Percentiles rank a stretch among this genome's conserved stretches.
phyloP scores from a whole-genome alignment of 2,329 filamentous ascomycete genomes.

The Xylaria sp. region DNA sequence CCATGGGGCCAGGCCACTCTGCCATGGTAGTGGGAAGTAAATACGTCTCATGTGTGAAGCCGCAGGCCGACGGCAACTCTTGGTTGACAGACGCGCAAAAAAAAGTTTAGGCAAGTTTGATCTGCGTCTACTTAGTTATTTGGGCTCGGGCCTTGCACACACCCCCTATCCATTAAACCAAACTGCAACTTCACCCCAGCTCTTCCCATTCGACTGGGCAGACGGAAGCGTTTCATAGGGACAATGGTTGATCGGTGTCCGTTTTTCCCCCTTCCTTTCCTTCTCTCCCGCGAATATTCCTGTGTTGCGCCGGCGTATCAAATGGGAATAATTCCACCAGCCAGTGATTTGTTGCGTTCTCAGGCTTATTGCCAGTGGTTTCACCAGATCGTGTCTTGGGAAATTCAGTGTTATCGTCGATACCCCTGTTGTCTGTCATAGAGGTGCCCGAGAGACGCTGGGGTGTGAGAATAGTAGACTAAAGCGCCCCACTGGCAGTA shows the following conservation, averaged over 20 bases:
- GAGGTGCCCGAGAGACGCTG: neutral
- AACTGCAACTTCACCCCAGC: neutral
- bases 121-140: neutral
- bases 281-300: neutral
- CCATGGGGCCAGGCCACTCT: neutral
- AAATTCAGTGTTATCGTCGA: neutral
- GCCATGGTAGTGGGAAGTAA: neutral
- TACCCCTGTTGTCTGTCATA: neutral
- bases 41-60: slow-evolving; percentile 8
- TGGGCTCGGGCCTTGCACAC: neutral
- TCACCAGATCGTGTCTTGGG: slow-evolving; percentile 1
- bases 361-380: neutral
- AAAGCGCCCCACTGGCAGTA: neutral
- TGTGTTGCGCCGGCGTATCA: slow-evolving; percentile 5
- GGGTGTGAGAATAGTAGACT: slow-evolving; percentile 18
- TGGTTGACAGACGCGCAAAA: slow-evolving; percentile 1
- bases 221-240: slow-evolving; percentile 18
- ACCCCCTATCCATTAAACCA: neutral
- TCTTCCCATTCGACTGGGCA: neutral
- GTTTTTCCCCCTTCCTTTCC: neutral
- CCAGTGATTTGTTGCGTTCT: too few relatives aligned
- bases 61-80: slow-evolving; percentile 15
- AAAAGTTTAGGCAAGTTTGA: slow-evolving; percentile 18
- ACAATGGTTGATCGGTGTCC: slow-evolving; percentile 1
- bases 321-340: neutral